Base-by-base conservation (phyloP, 2,329 filamentous ascomycete genomes). In the Epichloe festucae region DNA sequence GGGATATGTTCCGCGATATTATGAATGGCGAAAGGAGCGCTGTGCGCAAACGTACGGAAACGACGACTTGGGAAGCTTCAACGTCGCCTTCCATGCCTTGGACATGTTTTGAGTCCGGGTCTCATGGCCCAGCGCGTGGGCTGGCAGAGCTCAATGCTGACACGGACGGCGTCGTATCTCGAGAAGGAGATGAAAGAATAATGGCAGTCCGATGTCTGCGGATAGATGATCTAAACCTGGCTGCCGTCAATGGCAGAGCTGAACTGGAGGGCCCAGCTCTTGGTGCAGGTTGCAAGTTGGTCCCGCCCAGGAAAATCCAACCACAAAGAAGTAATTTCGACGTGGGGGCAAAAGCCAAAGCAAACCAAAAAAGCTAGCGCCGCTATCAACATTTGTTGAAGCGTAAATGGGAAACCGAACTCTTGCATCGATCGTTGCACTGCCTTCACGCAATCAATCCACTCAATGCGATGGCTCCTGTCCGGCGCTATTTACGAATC, bases 401-500 rank as follows among this genome's bases (percentile, higher is more conserved):
- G 21, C 10, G 35, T 14, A 5, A 7, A 48, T 11, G 15, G 27
- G 17, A 11, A 15, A 15, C 27, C 46, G 17, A 27, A 38, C 19
- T 17, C 46, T 36, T 23, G 10, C 47, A 43, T 31, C 38, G 2
- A 43, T 31, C 38, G 7, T 41, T 21, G 19, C 27, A 15, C 36
- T 39, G 36, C 36, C 36, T n/a, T 39, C 36, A 34, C 15, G 36
- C 35, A 47, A 4, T 35, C 35, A 21, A 40, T 7, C 5, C 14
- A 7, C 17, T 6, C 14, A 21, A 36, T 34, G 57, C 23, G 43
- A 96, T 96, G 90, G 85, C 89, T 12, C 90, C 90, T 11, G 81
- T 95, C 46, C 82, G 90, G 53, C 81, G 90, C 60, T 96, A 97
- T 65, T 76, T 97, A 51, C 82, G 91, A 49, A 95, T 97, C 60